A percentile compares a stretch with the other conserved stretches of the same genome.
These are phyloP conservation scores for Harringtonia lauricola DNA, from an alignment of 2,329 filamentous ascomycete species.

Conservation along the genomic window DNA sequence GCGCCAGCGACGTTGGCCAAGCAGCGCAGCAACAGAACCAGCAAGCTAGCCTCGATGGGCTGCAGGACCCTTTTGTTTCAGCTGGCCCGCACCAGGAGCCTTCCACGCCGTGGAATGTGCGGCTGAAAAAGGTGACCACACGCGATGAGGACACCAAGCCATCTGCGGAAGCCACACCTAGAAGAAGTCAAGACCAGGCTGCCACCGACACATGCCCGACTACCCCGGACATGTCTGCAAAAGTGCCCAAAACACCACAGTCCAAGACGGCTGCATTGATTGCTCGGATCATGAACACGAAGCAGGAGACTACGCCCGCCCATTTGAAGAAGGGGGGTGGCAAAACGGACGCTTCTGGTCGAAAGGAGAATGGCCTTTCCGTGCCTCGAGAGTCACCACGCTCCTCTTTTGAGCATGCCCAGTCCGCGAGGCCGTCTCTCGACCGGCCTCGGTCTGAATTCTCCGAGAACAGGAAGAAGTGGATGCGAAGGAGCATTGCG, in stretches of 20 bases:
- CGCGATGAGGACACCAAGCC: background rate
- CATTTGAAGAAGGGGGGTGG: background rate
- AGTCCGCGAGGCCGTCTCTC: no score
- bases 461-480: no score
- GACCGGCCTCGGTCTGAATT: no score
- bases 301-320: background rate
- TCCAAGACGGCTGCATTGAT: conserved; percentile 10
- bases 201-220: background rate
- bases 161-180: background rate
- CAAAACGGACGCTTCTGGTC: background rate
- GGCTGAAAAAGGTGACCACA: background rate
- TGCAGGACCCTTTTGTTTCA: no score
- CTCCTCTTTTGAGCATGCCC: no score
- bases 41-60: no score
- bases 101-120: background rate
- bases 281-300: conserved; percentile 8
- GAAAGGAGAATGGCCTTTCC: no score
- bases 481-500: no score
- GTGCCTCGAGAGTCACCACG: no score
- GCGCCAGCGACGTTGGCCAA: no score
- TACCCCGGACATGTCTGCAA: background rate
- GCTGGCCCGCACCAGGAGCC: background rate
- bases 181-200: background rate
- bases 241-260: background rate
- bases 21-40: no score